Base-by-base conservation (phyloP, 2,329 filamentous ascomycete species). In the Leptographium lundbergii region DNA sequence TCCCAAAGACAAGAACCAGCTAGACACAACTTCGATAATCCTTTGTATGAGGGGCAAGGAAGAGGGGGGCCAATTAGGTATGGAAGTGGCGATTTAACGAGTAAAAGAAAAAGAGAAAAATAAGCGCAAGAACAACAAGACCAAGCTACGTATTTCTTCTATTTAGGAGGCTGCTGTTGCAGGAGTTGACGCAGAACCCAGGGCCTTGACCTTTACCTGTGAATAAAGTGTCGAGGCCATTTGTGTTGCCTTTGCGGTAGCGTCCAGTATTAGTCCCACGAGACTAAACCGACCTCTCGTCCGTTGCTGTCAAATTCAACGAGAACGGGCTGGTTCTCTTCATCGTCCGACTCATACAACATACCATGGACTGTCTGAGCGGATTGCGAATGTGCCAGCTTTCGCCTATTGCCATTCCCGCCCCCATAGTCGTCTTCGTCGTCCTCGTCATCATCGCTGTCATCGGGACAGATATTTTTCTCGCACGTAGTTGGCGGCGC, bases 241-340 rank as follows among this genome's bases (percentile, higher is more conserved):
- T 34, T 9, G 32, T 34, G 32, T 34, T 34, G 6, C 6, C 32
- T 10, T 34, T 34, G 2, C 6, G 10, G 9, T 34, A 34, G 32
- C 32, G 9, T 34, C 32, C 32, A 34, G 32, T 57, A 25, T 62
- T 54, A 66, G 11, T 62, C 59, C 75, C 77, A 82, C 7, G 77
- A 80, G 17, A 83, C 70, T 57, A 81, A 66, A 42, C 76, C 80
- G 6, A 73, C 70, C 67, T 81, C 75, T 25, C 74, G 71, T n/a
- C 80, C 79, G 52, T 75, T 61, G 54, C 77, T 77, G 59, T 81
- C 78, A 42, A 81, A 61, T 59, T 80, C 73, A 6, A 83, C 78
- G 42, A 82, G 68, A 22, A 78, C 74, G 1, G 80, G 78, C 17
- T 75, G 75, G 63, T 76, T 80, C 61, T 81, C 79, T 19, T 78